These are phyloP conservation scores for Millerozyma miso DNA, from an alignment of 805 yeast genomes.

Conservation along the genomic window DNA sequence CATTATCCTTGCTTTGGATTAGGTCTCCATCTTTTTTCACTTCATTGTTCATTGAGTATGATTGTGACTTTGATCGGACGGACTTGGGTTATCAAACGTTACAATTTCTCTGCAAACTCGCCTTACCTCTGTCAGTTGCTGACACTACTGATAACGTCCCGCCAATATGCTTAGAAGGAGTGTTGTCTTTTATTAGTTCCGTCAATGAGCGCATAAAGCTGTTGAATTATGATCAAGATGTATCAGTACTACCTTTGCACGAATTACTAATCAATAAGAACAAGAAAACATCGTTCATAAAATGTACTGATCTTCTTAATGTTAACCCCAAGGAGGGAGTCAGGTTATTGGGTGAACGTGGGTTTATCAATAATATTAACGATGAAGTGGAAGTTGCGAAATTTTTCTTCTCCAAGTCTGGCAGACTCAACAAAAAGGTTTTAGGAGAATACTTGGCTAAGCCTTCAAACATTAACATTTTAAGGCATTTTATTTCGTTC, in stretches of 20 bases:
- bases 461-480: conserved; percentile 56
- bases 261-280: conserved; percentile 40
- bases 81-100: conserved; percentile 69
- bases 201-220: conserved; percentile 48
- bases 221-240: background rate
- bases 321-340: conserved; percentile 76
- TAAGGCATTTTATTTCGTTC: conserved; percentile 59
- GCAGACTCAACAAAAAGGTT: conserved; percentile 79
- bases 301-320: conserved; percentile 73
- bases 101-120: conserved; percentile 67
- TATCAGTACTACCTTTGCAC: conserved; percentile 15
- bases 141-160: conserved; percentile 84
- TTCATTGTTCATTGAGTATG: conserved; percentile 74
- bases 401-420: conserved; percentile 74
- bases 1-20: conserved; percentile 76
- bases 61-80: conserved; percentile 83
- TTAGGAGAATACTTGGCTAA: conserved; percentile 85
- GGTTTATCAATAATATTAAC: conserved; percentile 49
- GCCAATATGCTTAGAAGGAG: conserved; percentile 87
- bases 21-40: conserved; percentile 76
- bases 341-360: conserved; percentile 54
- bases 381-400: conserved; percentile 63
- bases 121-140: conserved; percentile 81
- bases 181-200: conserved; percentile 65
- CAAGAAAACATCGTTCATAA: conserved; percentile 70